Evolutionary conservation across 345 rosid genomes (phyloP), one percentile per base, ranked within the genome.

Genomic region (Melaleuca quinquenervia): DNA sequence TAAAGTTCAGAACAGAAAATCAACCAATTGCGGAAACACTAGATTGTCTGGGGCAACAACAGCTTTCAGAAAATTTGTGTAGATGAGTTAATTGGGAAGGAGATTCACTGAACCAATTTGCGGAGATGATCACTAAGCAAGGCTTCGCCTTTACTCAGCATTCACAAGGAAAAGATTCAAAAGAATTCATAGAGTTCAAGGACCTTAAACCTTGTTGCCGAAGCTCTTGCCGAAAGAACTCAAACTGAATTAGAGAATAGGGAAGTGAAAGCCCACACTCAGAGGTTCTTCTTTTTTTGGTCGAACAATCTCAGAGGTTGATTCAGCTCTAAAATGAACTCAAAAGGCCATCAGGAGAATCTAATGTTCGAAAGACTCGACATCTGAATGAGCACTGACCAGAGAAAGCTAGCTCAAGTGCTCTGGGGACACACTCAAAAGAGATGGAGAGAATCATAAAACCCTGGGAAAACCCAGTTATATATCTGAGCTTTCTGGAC

Each of bases 391-490:
- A 70, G 48, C 9, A 58, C 32, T n/a, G 36, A 58, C 70, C 70
- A 58, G 18, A 36, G 48, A 70, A 58, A 50, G 84, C 84, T 82
- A n/a, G 7, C 54, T 45, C 55, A n/a, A 50, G 84, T 51, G 29
- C 84, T 51, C 22, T 6, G 80, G 80, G 80, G 45, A 82, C 56
- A 50, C 44, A 6, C 53, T 24, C 13, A 49, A 26, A 26, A 49
- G 74, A 12, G 15, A 51, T 45, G 18, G 78, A 20, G 80, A 36
- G 80, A 20, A 24, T 36, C 83, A 85, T 84, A 82, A 82, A 86
- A 86, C 87, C 87, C 86, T 85, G 76, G 74, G 27, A 56, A 82
- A 82, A 82, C 82, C 55, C 82, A 86, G 78, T 48, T 82, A 55
- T 70, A 70, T 70, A 70, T 70, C 48, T 36, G 80, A 70, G 26